Conservation (phyloP, 2,329 filamentous ascomycete species). For the Apiospora malaysiana region DNA sequence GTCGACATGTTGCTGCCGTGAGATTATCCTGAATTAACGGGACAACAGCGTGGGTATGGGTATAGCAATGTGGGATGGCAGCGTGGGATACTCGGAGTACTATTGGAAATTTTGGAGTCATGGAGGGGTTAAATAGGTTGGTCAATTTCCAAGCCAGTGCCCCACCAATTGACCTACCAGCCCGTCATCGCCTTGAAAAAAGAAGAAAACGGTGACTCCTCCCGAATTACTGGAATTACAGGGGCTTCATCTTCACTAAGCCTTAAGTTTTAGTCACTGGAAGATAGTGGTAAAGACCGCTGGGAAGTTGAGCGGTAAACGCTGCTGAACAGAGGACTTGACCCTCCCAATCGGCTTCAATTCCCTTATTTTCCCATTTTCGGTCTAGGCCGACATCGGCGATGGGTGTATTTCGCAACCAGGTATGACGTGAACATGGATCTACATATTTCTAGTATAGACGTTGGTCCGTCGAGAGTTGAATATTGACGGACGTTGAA, state of each 20-base stretch:
- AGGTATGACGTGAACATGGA: too few relatives aligned
- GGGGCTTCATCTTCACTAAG: background rate
- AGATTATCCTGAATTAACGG: background rate
- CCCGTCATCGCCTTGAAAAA: background rate
- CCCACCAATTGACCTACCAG: background rate
- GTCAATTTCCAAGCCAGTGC: background rate
- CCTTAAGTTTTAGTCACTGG: background rate
- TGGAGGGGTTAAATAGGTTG: slow-evolving; percentile 5
- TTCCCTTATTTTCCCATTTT: too few relatives aligned
- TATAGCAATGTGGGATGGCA: background rate
- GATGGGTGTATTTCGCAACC: too few relatives aligned
- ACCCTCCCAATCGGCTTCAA: too few relatives aligned
- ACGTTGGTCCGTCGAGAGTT: too few relatives aligned
- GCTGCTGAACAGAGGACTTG: too few relatives aligned
- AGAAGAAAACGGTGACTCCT: background rate
- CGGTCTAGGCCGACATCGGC: too few relatives aligned
- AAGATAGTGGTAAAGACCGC: too few relatives aligned
- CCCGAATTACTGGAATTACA: background rate
- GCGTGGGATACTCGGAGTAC: background rate
- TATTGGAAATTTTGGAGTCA: slow-evolving; percentile 5
- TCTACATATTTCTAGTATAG: too few relatives aligned
- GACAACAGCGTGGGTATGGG: background rate
- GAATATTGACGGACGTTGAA: too few relatives aligned
- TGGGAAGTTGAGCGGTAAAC: too few relatives aligned
- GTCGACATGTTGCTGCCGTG: slow-evolving; percentile 72